phyloP scores from a whole-genome alignment of 441 rosid species.

The Populus hybrid region DNA sequence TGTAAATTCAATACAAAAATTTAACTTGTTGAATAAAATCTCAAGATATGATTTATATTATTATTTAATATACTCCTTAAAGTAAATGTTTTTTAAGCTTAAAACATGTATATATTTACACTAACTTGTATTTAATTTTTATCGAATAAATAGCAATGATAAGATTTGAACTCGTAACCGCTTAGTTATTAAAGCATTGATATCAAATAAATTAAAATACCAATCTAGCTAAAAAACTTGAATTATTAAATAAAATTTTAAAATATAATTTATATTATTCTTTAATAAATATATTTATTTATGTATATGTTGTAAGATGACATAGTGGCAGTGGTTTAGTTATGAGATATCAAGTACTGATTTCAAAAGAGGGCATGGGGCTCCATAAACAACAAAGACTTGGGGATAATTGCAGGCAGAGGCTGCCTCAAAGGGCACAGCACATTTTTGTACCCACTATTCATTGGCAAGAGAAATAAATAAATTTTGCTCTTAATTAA shows the following conservation, averaged over 20 bases:
- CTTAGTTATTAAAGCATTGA: too few species aligned
- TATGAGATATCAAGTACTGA: background rate
- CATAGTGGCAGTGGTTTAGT: background rate
- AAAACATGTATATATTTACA: too few species aligned
- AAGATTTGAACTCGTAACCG: fast-evolving
- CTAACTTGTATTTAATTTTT: too few species aligned
- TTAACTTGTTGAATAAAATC: too few species aligned
- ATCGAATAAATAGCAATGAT: fast-evolving
- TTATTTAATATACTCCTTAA: too few species aligned
- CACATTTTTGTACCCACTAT: constrained; percentile 19
- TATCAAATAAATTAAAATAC: too few species aligned
- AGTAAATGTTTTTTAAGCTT: too few species aligned
- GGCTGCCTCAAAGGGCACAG: constrained; percentile 15
- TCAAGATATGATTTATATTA: too few species aligned
- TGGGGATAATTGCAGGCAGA: constrained; percentile 13
- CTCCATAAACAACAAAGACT: constrained; percentile 24
- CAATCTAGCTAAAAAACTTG: too few species aligned
- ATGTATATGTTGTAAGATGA: background rate
- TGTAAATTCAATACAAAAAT: too few species aligned
- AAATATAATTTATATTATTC: too few species aligned
- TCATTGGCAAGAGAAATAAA: constrained; percentile 23
- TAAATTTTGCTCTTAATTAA: constrained; percentile 20
- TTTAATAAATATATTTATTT: background rate
- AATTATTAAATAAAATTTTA: too few species aligned
- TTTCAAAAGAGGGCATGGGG: constrained; percentile 24